phyloP scores from a whole-genome alignment of 345 rosid species.

The Rubroshorea leprosula region DNA sequence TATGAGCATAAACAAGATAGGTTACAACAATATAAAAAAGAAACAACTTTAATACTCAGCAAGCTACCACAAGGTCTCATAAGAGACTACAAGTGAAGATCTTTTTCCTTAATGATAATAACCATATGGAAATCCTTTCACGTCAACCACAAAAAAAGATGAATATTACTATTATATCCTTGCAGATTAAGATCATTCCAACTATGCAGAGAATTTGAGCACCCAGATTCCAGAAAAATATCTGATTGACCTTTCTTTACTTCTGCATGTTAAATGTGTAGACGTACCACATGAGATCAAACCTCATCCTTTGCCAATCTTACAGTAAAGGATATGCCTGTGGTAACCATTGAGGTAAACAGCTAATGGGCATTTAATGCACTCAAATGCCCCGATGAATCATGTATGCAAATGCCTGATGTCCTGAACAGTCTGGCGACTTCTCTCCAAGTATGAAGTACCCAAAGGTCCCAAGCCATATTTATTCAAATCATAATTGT shows the following conservation, averaged over 20 bases:
- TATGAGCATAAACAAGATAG: not conserved
- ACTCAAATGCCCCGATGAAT: not conserved
- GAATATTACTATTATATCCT: too few relatives aligned
- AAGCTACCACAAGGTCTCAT: not conserved
- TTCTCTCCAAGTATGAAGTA: not conserved
- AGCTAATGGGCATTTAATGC: not conserved
- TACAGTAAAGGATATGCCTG: not conserved
- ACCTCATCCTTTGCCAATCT: not conserved
- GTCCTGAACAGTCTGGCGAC: not conserved
- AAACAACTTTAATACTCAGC: not conserved
- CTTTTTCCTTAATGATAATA: not conserved
- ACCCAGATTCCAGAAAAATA: not conserved
- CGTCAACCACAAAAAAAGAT: not conserved
- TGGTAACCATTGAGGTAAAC: not conserved
- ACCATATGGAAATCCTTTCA: not conserved
- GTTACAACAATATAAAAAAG: too few relatives aligned
- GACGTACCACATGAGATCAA: not conserved
- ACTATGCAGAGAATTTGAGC: not conserved
- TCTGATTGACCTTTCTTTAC: not conserved
- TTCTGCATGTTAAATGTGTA: not conserved
- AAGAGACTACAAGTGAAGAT: too few relatives aligned
- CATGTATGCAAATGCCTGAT: not conserved
- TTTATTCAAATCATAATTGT: too few relatives aligned
- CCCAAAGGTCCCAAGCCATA: too few relatives aligned
- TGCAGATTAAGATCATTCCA: not conserved